Evolutionary conservation across 2,329 filamentous ascomycete genomes (phyloP), one percentile per base, ranked within the genome.

Genomic region (Aspergillus fischeri): DNA sequence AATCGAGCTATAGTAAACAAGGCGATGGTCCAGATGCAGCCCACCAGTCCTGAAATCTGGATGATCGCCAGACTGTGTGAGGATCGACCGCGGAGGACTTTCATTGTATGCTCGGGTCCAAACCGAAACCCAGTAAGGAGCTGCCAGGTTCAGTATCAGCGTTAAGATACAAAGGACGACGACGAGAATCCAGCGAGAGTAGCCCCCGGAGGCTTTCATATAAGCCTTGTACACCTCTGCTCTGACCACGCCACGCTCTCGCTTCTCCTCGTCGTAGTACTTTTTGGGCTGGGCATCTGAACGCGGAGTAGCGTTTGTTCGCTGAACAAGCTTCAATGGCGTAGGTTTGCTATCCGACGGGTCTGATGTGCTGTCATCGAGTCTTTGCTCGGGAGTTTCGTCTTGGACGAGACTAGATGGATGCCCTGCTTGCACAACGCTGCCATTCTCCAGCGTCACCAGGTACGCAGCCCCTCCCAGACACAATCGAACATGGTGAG

Each of bases 231-330:
- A 92, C 25, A 92, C 80, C 10, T 78, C 78, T 17, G 77, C 78
- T 66, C 87, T 88, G 47, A 92, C 84, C 3, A 85, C 81, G 1
- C 89, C 89, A 58, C 81, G 80, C 67, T 90, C 87, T 57, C 86
- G 81, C n/a, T 76, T 77, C 71, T 92, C 90, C 3, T 91, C 88
- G 65, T 91, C 86, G 44, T 90, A 83, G 64, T 91, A 92, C 70
- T 90, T 87, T 61, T 85, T 85, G 0, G 83, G 79, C 17, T 69
- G 58, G 2, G 61, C 58, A 42, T 53, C 67, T 60, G 38, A 60
- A 10, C 27, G 28, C 10, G 27, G 44, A 14, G 29, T 29, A 20
- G 20, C 38, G 7, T 32, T 28, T 3, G 14, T 14, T 6, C 25
- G 21, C 24, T n/a, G n/a, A 29, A 29, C 7, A 5, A 25, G 17